Evolutionary conservation across 306 rosid species (phyloP).

Genomic region (Fragaria vesca): DNA sequence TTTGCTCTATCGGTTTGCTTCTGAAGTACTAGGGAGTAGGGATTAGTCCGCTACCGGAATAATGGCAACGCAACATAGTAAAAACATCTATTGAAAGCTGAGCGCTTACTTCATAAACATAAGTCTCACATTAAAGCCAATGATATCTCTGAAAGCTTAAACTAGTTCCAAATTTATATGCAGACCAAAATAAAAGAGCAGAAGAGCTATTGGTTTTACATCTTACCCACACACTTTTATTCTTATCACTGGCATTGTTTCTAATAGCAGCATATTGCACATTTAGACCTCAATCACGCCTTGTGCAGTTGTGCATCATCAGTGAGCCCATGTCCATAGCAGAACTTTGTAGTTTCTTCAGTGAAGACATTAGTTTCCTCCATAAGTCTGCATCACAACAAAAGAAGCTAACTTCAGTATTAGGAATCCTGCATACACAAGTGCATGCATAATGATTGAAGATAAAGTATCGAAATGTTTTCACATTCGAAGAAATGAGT

Average conservation of each 20-base stretch:
- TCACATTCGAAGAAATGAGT: not conserved
- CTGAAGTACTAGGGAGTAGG: not conserved
- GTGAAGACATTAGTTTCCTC: constrained; percentile 34
- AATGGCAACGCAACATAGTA: not conserved
- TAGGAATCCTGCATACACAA: not conserved
- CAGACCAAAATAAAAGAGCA: not conserved
- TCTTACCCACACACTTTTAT: not conserved
- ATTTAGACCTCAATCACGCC: not conserved
- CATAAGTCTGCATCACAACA: constrained; percentile 19
- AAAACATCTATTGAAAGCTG: not conserved
- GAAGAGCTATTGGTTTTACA: not conserved
- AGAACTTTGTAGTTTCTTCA: constrained; percentile 30
- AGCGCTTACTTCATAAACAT: not conserved
- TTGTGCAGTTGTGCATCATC: too few species aligned
- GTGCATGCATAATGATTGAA: not conserved
- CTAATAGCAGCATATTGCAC: not conserved
- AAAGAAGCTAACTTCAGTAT: not conserved
- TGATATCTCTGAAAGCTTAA: not conserved
- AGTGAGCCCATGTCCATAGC: constrained; percentile 26
- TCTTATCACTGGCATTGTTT: not conserved
- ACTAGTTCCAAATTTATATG: not conserved
- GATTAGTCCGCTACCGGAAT: not conserved
- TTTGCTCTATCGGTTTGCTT: not conserved
- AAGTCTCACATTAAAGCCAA: not conserved
- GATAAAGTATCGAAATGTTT: not conserved